Percentiles rank a stretch among this genome's conserved stretches.
Conservation (phyloP, 768 basidiomycete genomes). For the Mycena amicta region DNA sequence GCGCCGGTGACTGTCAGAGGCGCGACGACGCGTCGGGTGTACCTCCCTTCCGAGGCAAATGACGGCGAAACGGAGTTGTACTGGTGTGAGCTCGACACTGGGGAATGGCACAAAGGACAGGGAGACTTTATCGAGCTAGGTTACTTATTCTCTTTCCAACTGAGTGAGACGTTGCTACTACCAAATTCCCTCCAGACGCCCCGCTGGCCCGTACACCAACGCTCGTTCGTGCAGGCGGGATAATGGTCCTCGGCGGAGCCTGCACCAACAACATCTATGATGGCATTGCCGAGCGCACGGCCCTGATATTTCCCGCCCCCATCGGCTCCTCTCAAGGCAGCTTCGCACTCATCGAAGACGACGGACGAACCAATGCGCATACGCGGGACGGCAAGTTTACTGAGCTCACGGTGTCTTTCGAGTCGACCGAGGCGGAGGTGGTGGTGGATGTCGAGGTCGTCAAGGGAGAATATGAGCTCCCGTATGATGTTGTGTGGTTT, state of each 20-base stretch:
- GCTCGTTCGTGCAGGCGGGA: constrained; percentile 15
- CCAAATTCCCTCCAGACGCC: constrained; percentile 3
- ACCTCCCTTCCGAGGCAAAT: constrained; percentile 19
- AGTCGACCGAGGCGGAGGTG: constrained; percentile 7
- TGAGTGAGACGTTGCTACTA: background rate
- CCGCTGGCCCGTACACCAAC: constrained; percentile 17
- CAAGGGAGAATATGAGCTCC: constrained; percentile 13
- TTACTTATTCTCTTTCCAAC: background rate
- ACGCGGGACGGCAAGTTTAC: constrained; percentile 15
- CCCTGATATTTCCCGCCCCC: constrained; percentile 20
- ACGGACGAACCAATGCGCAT: constrained; percentile 21
- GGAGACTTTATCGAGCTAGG: constrained; percentile 19
- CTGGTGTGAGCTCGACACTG: constrained; percentile 23
- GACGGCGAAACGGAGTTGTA: constrained; percentile 14
- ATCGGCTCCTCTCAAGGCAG: constrained; percentile 9
- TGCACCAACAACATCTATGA: constrained; percentile 23
- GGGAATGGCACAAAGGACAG: constrained; percentile 20
- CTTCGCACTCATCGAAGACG: constrained; percentile 23
- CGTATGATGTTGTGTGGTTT: constrained; percentile 22
- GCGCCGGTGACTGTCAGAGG: constrained; percentile 21
- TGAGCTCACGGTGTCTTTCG: constrained; percentile 18
- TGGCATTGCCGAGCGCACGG: constrained; percentile 19
- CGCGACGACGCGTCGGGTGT: constrained; percentile 19
- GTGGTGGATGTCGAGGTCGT: constrained; percentile 18
- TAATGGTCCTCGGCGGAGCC: constrained; percentile 17